A percentile compares a stretch with the other conserved stretches of the same genome.
Conservation (phyloP, 1,284 basidiomycete species). For the Boletus semigastroideus region DNA sequence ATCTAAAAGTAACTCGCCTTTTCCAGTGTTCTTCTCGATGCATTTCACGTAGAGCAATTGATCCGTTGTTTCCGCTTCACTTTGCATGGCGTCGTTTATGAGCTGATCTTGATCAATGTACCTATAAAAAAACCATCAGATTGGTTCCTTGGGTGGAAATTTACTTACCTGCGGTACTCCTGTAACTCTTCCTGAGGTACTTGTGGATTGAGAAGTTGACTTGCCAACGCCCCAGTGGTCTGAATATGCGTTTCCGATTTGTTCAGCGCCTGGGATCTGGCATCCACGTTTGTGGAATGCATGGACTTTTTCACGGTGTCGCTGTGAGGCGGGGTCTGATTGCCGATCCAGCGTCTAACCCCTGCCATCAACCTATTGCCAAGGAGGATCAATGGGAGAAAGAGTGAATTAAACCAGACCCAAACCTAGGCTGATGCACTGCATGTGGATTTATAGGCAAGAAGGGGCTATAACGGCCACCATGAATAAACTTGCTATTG, state of each 20-base stretch:
- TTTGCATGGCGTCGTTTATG: slow-evolving; percentile 54
- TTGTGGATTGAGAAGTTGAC: slow-evolving; percentile 61
- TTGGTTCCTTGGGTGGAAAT: background rate
- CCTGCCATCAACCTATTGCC: slow-evolving; percentile 64
- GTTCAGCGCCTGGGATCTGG: slow-evolving; percentile 21
- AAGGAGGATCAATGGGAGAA: background rate
- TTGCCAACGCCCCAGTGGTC: slow-evolving; percentile 65
- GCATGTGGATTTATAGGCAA: slow-evolving; percentile 48
- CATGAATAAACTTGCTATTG: slow-evolving; percentile 63
- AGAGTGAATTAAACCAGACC: background rate
- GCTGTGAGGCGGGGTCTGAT: slow-evolving; percentile 40
- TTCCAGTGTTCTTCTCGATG: slow-evolving; percentile 41
- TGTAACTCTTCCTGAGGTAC: slow-evolving; percentile 64
- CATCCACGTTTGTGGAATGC: slow-evolving; percentile 22
- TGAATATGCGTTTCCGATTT: slow-evolving; percentile 42
- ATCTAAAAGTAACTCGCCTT: slow-evolving; percentile 10
- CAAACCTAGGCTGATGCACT: slow-evolving; percentile 29
- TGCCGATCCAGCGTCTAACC: slow-evolving; percentile 68
- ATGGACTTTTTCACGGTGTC: slow-evolving; percentile 36
- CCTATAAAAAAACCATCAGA: slow-evolving; percentile 34
- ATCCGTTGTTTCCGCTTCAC: slow-evolving; percentile 52
- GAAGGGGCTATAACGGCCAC: slow-evolving; percentile 73
- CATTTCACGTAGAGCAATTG: slow-evolving; percentile 54
- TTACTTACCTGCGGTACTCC: slow-evolving; percentile 76
- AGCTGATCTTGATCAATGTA: slow-evolving; percentile 74